These are phyloP conservation scores for Didymella sp. DNA, from an alignment of 2,329 filamentous ascomycete genomes.

Conservation along the genomic window DNA sequence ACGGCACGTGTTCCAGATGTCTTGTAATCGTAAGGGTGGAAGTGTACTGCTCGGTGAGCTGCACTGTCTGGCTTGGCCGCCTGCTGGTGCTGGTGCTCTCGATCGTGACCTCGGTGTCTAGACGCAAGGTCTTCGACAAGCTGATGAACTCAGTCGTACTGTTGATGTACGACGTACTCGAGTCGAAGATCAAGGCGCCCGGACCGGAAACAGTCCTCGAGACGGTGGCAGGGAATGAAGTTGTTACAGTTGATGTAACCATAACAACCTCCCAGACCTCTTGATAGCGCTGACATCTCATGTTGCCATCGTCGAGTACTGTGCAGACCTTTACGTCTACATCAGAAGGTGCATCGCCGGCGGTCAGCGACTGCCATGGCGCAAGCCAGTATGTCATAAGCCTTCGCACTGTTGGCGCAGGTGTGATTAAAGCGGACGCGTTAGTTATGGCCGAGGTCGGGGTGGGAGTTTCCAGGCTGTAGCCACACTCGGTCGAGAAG, in stretches of 20 bases:
- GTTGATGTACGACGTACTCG: constrained; percentile 49
- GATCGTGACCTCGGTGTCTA: constrained; percentile 47
- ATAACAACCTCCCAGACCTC: constrained; percentile 53
- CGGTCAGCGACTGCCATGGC: constrained; percentile 53
- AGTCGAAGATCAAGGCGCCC: constrained; percentile 49
- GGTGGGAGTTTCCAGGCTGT: constrained; percentile 49
- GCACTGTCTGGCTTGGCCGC: background rate
- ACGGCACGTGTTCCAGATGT: background rate
- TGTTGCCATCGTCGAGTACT: constrained; percentile 38
- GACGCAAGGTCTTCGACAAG: constrained; percentile 49
- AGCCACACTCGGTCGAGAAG: constrained; percentile 56
- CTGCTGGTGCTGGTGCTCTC: constrained; percentile 40
- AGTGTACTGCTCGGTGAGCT: background rate
- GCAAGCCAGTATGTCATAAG: constrained; percentile 55
- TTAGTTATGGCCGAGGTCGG: constrained; percentile 27
- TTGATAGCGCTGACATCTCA: constrained; percentile 51
- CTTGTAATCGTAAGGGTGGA: constrained; percentile 2
- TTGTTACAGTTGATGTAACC: constrained; percentile 49
- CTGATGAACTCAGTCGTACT: constrained; percentile 49
- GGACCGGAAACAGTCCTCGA: constrained; percentile 49
- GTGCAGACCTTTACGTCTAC: constrained; percentile 54
- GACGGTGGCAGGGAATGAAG: constrained; percentile 48
- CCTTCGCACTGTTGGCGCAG: constrained; percentile 48
- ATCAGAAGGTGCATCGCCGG: constrained; percentile 48
- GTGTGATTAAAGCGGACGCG: constrained; percentile 40